Base-by-base conservation (phyloP, 2,329 filamentous ascomycete genomes). In the Xylaria sp. region DNA sequence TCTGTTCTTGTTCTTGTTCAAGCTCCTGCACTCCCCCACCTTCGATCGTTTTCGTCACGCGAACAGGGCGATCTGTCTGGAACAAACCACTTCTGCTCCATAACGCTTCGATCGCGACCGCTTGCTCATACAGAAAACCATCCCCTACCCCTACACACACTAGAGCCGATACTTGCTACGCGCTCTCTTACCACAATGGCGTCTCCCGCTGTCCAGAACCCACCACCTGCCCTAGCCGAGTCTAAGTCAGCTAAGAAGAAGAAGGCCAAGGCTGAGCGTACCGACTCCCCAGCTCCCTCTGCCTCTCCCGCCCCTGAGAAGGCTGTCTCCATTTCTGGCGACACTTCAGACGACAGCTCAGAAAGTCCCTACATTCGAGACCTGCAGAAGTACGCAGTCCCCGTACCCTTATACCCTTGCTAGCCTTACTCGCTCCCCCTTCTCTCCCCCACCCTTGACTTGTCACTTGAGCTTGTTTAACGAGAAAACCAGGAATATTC, bases 281-380 rank as follows among this genome's bases (percentile, higher is more conserved):
- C 82, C 76, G 84, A 86, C 65, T 89, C 87, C 50, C 84, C 86
- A 65, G 85, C 87, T 30, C 83, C 85, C 46, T 83, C 84, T 73
- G 77, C 81, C 66, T 82, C 85, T 64, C 80, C 81, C 68, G 79
- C 83, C 56, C 78, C 83, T 62, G 84, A 86, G 67, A 85, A 85
- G 80, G 80, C 84, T 69, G 79, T 78, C 70, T 82, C 83, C 8
- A 80, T 85, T 34, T 77, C 82, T 64, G 78, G 83, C 43, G 89
- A 90, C 75, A 84, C 84, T 67, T 80, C 82, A 59, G 90, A 93
- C 65, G 88, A 88, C 68, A 77, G 80, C 70, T 84, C 83, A 70
- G 94, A 97, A 79, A 94, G 88, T 76, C 85, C 90, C 45, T 94
- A 95, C 82, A 87, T 97, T 78, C 93, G 90, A 78, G 95, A 98